These are phyloP conservation scores for Anthoceros angustus DNA, from an alignment of 225 moss, liverwort and hornwort genomes.

Conservation along the genomic window DNA sequence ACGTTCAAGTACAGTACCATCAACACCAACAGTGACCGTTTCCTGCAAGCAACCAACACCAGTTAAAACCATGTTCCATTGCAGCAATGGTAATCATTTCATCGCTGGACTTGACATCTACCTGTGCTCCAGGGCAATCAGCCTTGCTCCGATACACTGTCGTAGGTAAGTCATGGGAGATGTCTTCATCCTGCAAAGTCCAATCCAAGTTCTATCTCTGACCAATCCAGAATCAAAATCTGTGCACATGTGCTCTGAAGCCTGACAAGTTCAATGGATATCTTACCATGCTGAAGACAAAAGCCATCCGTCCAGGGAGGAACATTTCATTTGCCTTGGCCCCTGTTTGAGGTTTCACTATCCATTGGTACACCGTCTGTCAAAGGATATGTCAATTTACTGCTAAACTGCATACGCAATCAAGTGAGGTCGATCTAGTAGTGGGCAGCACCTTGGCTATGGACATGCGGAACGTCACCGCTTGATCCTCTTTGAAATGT, in stretches of 20 bases:
- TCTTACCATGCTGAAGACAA: conserved; percentile 97
- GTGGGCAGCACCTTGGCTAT: conserved; percentile 45
- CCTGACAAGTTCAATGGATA: not conserved
- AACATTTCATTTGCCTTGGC: conserved; percentile 97
- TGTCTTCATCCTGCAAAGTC: conserved; percentile 71
- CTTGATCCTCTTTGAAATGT: conserved; percentile 73
- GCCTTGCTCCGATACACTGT: conserved; percentile 96
- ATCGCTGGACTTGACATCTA: conserved; percentile 8
- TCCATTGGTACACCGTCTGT: conserved; percentile 89
- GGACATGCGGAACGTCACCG: conserved; percentile 63
- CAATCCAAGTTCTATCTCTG: not conserved
- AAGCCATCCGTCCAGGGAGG: conserved; percentile 86
- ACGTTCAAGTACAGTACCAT: conserved; percentile 94
- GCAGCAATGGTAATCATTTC: not conserved
- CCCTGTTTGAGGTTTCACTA: conserved; percentile 70
- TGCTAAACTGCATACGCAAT: not conserved
- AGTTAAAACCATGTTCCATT: not conserved
- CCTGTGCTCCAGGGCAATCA: conserved; percentile 91
- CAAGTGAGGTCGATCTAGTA: not conserved
- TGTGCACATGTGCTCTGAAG: not conserved
- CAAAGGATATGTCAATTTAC: not conserved
- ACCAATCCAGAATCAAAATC: not conserved
- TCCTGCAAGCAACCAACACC: conserved; percentile 35
- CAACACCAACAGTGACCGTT: conserved; percentile 98
- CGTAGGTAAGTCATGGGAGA: conserved; percentile 88